These are phyloP conservation scores for Breviolum minutum DNA, from an alignment of 73 alveolate species.

Conservation along the genomic window DNA sequence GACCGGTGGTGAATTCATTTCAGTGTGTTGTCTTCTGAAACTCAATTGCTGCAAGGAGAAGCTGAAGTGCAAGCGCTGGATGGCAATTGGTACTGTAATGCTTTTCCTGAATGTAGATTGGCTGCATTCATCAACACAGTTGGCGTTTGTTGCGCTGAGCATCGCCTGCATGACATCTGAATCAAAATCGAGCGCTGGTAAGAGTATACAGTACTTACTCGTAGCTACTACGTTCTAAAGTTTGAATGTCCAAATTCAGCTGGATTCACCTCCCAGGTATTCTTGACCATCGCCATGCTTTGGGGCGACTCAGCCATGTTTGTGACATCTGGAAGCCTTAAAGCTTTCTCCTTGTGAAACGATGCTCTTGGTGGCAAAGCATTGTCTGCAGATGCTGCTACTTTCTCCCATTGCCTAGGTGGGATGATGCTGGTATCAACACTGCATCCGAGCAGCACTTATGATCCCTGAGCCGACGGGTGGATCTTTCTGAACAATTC, in stretches of 20 bases:
- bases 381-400: neutral
- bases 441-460: constrained; percentile 16
- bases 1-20: neutral
- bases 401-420: constrained; percentile 1
- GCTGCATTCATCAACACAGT: neutral
- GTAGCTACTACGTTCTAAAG: neutral
- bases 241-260: neutral
- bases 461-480: too few relatives aligned
- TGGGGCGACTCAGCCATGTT: constrained; percentile 37
- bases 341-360: neutral
- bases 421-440: constrained; percentile 85
- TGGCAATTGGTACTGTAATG: constrained; percentile 63
- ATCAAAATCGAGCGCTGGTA: neutral
- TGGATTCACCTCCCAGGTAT: constrained; percentile 23
- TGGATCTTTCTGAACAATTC: too few relatives aligned
- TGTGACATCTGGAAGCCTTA: neutral
- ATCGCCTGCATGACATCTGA: too few relatives aligned
- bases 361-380: too few relatives aligned
- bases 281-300: constrained; percentile 69
- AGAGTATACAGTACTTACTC: neutral
- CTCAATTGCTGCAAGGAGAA: constrained; percentile 28
- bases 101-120: constrained; percentile 50
- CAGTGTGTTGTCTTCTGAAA: neutral
- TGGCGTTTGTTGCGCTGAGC: too few relatives aligned
- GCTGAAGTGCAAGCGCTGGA: constrained; percentile 81